These are phyloP conservation scores for Phytophthora aleatoria DNA, from an alignment of 352 stramenopile species.

Conservation along the genomic window DNA sequence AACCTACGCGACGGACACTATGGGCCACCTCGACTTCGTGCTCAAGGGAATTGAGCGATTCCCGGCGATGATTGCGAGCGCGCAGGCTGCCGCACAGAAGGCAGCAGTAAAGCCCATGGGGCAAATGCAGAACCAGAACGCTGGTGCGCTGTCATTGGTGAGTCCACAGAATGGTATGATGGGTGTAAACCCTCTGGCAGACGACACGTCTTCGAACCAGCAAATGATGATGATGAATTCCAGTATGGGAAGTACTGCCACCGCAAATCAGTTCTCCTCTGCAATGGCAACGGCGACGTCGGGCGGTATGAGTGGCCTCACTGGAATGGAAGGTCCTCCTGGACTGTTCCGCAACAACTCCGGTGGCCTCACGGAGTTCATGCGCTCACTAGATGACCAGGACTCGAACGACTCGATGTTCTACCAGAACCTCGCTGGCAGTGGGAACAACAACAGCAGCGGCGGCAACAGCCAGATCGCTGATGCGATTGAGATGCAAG, in stretches of 20 bases:
- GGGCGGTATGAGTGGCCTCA: conserved; percentile 53
- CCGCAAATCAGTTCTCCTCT: conserved; percentile 52
- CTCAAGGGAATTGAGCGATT: conserved; percentile 81
- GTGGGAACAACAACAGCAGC: conserved; percentile 27
- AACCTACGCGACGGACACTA: conserved; percentile 81
- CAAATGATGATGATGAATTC: conserved; percentile 79
- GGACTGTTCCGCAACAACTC: conserved; percentile 79
- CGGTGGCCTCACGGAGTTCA: conserved; percentile 76
- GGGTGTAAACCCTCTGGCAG: conserved; percentile 34
- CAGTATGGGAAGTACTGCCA: conserved; percentile 45
- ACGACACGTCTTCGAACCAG: conserved; percentile 41
- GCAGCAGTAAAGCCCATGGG: conserved; percentile 50
- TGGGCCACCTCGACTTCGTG: conserved; percentile 76
- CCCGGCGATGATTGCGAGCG: conserved; percentile 61
- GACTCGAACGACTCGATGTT: conserved; percentile 63
- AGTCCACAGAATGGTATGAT: conserved; percentile 52
- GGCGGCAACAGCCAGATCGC: conserved; percentile 54
- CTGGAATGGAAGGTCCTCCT: conserved; percentile 71
- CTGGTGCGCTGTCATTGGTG: conserved; percentile 36
- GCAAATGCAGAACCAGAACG: conserved; percentile 32
- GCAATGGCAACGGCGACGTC: conserved; percentile 42
- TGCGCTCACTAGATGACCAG: conserved; percentile 77
- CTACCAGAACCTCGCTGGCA: conserved; percentile 60
- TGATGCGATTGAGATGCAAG: conserved; percentile 80
- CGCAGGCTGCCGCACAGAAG: conserved; percentile 51